These are phyloP conservation scores for Melaleuca quinquenervia DNA, from an alignment of 345 rosid genomes.

Conservation along the genomic window DNA sequence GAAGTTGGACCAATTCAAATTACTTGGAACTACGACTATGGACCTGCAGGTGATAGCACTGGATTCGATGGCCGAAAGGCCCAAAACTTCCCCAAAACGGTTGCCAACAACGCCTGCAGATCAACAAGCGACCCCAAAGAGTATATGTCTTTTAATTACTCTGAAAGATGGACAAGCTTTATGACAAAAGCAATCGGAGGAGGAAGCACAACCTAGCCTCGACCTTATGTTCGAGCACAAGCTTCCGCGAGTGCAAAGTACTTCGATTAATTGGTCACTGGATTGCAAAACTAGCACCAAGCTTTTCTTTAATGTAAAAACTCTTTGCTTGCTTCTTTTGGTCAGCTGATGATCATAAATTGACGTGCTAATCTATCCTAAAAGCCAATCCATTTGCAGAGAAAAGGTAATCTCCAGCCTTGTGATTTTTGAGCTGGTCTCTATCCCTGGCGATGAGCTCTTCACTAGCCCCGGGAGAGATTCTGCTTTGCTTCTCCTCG, in stretches of 20 bases:
- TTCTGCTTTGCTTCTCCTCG: background rate
- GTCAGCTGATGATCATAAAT: background rate
- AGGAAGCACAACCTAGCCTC: background rate
- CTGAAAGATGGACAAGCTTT: background rate
- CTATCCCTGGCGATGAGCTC: background rate
- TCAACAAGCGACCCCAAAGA: too few species aligned
- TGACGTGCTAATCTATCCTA: background rate
- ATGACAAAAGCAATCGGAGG: background rate
- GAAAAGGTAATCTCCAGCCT: background rate
- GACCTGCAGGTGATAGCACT: constrained; percentile 26
- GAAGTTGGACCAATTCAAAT: constrained; percentile 44
- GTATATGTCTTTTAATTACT: too few species aligned
- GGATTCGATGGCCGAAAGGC: constrained; percentile 29
- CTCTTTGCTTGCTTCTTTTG: background rate
- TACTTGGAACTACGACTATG: constrained; percentile 44
- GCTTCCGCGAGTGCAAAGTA: background rate
- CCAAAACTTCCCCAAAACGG: constrained; percentile 27
- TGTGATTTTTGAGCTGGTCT: background rate
- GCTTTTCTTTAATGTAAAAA: background rate
- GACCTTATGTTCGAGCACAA: background rate
- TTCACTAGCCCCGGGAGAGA: background rate
- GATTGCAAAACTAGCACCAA: background rate
- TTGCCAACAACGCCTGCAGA: constrained; percentile 27
- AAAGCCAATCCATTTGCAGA: background rate
- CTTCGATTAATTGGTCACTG: background rate